These are phyloP conservation scores for Podosphaera xanthii DNA, from an alignment of 2,329 filamentous ascomycete species.

Conservation along the genomic window DNA sequence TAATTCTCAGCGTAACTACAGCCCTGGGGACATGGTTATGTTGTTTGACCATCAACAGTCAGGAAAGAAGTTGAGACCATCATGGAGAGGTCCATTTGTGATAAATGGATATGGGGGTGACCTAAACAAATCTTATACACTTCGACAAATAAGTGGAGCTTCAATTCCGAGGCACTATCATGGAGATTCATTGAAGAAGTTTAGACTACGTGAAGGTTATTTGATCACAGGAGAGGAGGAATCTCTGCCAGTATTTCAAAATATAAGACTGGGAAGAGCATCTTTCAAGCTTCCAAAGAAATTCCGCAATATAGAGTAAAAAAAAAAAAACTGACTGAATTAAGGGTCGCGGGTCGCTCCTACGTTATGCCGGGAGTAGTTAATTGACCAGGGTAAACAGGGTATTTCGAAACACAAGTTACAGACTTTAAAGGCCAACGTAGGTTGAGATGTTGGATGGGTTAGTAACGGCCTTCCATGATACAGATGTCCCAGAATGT, in stretches of 20 bases:
- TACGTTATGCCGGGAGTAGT: too few species aligned
- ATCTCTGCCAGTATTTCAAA: not conserved
- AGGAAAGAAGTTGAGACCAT: not conserved
- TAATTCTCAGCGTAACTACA: not conserved
- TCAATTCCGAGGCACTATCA: not conserved
- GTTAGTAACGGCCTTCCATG: too few species aligned
- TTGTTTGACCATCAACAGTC: not conserved
- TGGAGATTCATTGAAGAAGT: not conserved
- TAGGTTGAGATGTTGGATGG: too few species aligned
- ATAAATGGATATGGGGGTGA: not conserved
- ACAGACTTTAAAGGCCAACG: too few species aligned
- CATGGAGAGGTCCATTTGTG: not conserved
- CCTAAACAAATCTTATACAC: not conserved
- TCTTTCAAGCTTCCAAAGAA: not conserved
- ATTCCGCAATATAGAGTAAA: not conserved
- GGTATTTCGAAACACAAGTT: too few species aligned
- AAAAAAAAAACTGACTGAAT: too few species aligned
- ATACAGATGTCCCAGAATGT: too few species aligned
- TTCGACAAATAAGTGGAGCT: not conserved
- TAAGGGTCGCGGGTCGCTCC: too few species aligned
- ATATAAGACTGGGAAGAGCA: not conserved
- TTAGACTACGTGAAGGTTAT: not conserved
- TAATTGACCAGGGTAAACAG: too few species aligned
- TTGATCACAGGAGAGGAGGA: not conserved
- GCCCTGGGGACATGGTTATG: not conserved